Conservation (phyloP, 768 basidiomycete genomes). For the Pleurotus pulmonarius region DNA sequence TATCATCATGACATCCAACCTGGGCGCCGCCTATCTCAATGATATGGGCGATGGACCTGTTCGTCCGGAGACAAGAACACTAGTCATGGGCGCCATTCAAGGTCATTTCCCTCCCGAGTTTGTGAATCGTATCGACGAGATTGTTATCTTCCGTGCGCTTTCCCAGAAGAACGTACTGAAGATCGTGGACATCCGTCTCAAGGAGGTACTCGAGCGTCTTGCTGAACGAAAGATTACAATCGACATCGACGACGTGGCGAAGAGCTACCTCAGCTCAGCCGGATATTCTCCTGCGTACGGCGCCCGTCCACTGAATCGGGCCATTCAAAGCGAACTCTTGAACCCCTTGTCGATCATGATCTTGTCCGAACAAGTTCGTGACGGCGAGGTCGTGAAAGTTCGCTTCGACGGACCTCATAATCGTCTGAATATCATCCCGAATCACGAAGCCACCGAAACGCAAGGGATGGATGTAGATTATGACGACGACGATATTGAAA, state of each 20-base stretch:
- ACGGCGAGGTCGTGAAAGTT: conserved; percentile 74
- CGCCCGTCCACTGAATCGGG: conserved; percentile 87
- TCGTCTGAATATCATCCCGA: conserved; percentile 72
- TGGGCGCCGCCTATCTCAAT: conserved; percentile 74
- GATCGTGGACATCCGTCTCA: conserved; percentile 87
- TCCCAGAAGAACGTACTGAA: conserved; percentile 70
- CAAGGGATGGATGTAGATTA: conserved; percentile 63
- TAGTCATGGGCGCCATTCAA: conserved; percentile 80
- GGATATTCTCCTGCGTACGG: conserved; percentile 85
- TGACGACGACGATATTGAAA: conserved; percentile 54
- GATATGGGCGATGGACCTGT: conserved; percentile 75
- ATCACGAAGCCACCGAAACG: conserved; percentile 59
- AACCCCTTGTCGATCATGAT: conserved; percentile 87
- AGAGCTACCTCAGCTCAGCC: conserved; percentile 67
- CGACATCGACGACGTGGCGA: conserved; percentile 71
- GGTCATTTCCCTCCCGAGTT: conserved; percentile 91
- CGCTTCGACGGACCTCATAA: conserved; percentile 83
- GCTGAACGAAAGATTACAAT: conserved; percentile 76
- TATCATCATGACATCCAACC: conserved; percentile 93
- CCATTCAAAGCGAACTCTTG: conserved; percentile 89
- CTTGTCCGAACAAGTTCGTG: conserved; percentile 76
- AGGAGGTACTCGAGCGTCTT: conserved; percentile 82
- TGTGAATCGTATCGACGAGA: conserved; percentile 85
- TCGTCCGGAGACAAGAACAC: conserved; percentile 47
- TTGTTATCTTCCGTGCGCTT: conserved; percentile 81